Evolutionary conservation across 768 basidiomycete genomes (phyloP).

Genomic region (Floccularia luteovirens): DNA sequence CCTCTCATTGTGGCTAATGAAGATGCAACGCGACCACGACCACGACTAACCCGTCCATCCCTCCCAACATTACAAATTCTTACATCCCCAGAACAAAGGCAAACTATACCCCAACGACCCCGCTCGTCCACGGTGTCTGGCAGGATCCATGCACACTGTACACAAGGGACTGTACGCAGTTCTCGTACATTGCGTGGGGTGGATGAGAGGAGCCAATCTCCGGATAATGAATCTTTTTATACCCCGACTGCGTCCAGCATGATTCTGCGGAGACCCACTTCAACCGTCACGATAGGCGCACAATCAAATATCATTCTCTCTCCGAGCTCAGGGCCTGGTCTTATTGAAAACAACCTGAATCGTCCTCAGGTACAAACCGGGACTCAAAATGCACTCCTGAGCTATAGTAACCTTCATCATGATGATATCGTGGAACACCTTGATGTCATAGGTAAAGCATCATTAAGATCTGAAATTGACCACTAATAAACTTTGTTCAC

Average conservation of each 20-base stretch:
- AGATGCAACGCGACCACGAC: slow-evolving; percentile 1
- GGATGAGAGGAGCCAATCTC: background rate
- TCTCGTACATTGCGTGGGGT: slow-evolving; percentile 1
- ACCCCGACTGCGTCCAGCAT: slow-evolving; percentile 7
- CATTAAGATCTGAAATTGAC: background rate
- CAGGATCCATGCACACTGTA: slow-evolving; percentile 26
- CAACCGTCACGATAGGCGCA: slow-evolving; percentile 25
- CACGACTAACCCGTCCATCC: slow-evolving; percentile 3
- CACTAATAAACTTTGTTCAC: slow-evolving; percentile 5
- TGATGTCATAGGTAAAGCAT: slow-evolving; percentile 61
- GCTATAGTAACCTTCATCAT: slow-evolving; percentile 39
- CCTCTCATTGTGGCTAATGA: slow-evolving; percentile 6
- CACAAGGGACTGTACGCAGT: slow-evolving; percentile 10
- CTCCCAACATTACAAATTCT: slow-evolving; percentile 1
- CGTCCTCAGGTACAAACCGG: slow-evolving; percentile 17
- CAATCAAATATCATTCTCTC: slow-evolving; percentile 32
- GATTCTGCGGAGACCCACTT: slow-evolving; percentile 15
- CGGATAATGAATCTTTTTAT: slow-evolving; percentile 5
- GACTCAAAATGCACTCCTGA: slow-evolving; percentile 3
- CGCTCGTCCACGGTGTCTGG: slow-evolving; percentile 18
- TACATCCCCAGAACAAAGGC: background rate
- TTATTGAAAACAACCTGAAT: slow-evolving; percentile 38
- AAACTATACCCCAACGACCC: slow-evolving; percentile 11
- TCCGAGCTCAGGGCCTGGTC: slow-evolving; percentile 26
- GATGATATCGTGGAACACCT: slow-evolving; percentile 81